These are phyloP conservation scores for Neonectria sp. DNA, from an alignment of 2,329 filamentous ascomycete species.

Conservation along the genomic window DNA sequence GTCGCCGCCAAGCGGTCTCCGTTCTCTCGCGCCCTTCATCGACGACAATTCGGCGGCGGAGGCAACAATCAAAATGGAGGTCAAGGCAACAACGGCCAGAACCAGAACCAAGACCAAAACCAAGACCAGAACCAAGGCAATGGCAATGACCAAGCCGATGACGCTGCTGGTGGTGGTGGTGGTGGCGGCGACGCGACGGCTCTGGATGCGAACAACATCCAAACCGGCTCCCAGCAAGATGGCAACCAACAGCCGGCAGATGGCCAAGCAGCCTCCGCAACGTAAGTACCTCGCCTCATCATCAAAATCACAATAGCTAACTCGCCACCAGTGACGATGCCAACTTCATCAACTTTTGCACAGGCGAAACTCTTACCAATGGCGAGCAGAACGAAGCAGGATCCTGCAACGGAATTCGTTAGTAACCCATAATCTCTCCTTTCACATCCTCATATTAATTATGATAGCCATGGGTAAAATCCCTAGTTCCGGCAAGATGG, in stretches of 20 bases:
- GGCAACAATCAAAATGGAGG: conserved; percentile 14
- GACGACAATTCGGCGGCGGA: conserved; percentile 56
- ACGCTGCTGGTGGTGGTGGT: conserved; percentile 39
- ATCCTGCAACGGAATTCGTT: conserved; percentile 76
- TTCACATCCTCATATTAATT: conserved; percentile 34
- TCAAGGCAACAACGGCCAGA: conserved; percentile 45
- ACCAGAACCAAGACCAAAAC: conserved; percentile 29
- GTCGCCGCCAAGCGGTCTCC: conserved; percentile 57
- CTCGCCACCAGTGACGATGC: conserved; percentile 62
- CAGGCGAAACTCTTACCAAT: conserved; percentile 70
- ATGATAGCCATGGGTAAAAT: conserved; percentile 71
- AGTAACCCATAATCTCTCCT: conserved; percentile 46
- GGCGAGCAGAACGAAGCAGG: conserved; percentile 70
- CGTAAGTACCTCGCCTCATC: conserved; percentile 57
- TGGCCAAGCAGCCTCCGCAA: conserved; percentile 67
- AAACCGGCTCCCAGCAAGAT: conserved; percentile 65
- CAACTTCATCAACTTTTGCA: conserved; percentile 77
- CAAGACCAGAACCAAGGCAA: conserved; percentile 42
- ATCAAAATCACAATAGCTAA: conserved; percentile 23
- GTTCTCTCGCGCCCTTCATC: conserved; percentile 55
- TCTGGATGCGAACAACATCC: conserved; percentile 61
- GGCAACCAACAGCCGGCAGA: conserved; percentile 61
- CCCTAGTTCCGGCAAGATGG: conserved; percentile 68
- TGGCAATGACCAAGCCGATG: conserved; percentile 40
- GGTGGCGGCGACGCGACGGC: conserved; percentile 51